Evolutionary conservation across 2,329 filamentous ascomycete species (phyloP).

Genomic region (Fusarium nematophilum): DNA sequence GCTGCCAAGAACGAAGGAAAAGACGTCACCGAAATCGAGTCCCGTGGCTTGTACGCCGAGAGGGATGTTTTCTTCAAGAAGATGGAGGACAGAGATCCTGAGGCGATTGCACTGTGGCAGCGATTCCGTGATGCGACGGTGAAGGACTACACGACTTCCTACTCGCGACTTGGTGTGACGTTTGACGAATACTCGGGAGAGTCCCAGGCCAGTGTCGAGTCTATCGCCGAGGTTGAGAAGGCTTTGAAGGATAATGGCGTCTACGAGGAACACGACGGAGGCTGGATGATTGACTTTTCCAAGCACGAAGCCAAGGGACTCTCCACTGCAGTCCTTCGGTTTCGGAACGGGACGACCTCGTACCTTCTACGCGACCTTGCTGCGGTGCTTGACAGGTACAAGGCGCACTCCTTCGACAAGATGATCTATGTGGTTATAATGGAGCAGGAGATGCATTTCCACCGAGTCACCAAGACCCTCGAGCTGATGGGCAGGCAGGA

Average conservation of each 20-base stretch:
- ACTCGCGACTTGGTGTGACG: conserved; percentile 64
- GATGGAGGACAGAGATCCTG: conserved; percentile 67
- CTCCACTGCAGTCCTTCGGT: conserved; percentile 74
- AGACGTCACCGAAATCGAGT: conserved; percentile 52
- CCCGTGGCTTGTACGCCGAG: conserved; percentile 55
- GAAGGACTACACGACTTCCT: conserved; percentile 63
- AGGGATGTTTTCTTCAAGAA: conserved; percentile 68
- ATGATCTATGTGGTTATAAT: conserved; percentile 84
- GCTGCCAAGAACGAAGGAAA: conserved; percentile 55
- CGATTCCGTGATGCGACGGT: conserved; percentile 66
- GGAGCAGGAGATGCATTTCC: conserved; percentile 78
- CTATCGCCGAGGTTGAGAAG: conserved; percentile 69
- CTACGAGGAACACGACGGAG: conserved; percentile 73
- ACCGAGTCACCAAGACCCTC: conserved; percentile 73
- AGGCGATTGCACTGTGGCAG: conserved; percentile 64
- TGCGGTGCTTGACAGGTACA: conserved; percentile 71
- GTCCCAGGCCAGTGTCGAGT: conserved; percentile 63
- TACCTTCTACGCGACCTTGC: conserved; percentile 78
- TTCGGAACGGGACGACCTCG: conserved; percentile 56
- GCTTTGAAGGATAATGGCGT: conserved; percentile 69
- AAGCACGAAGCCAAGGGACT: conserved; percentile 80
- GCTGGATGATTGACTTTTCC: conserved; percentile 75
- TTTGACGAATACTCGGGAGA: conserved; percentile 75
- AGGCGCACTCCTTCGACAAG: conserved; percentile 74
- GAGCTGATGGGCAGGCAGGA: conserved; percentile 51